Evolutionary conservation across 495 filamentous ascomycete species (phyloP).

Genomic region (Monascus purpureus): DNA sequence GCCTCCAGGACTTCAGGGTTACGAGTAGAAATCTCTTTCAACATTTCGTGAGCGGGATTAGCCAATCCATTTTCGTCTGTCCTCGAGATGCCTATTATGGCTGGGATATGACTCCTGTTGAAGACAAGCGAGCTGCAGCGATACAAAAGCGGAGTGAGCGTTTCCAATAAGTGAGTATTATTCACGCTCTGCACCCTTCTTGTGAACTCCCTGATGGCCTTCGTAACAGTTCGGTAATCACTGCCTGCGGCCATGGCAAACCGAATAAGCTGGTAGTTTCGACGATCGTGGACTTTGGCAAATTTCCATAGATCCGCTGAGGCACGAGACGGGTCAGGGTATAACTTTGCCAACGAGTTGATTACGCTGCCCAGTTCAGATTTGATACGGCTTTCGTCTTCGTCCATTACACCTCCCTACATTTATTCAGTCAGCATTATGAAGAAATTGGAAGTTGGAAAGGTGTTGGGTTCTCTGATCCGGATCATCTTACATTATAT

Average conservation of each 20-base stretch:
- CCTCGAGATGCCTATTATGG: constrained; percentile 74
- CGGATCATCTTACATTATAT: constrained; percentile 46
- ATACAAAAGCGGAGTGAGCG: constrained; percentile 71
- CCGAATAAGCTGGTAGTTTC: constrained; percentile 76
- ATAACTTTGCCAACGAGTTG: constrained; percentile 52
- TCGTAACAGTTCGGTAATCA: constrained; percentile 81
- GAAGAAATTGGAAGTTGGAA: constrained; percentile 2
- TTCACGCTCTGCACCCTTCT: constrained; percentile 62
- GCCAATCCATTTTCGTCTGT: constrained; percentile 68
- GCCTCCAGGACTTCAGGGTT: constrained; percentile 84
- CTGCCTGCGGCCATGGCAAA: constrained; percentile 76
- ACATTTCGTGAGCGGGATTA: constrained; percentile 69
- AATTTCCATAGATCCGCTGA: constrained; percentile 73
- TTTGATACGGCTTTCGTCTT: constrained; percentile 53
- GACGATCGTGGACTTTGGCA: constrained; percentile 79
- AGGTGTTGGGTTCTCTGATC: not conserved
- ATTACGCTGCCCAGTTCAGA: constrained; percentile 51
- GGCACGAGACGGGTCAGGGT: constrained; percentile 57
- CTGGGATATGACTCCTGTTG: constrained; percentile 84
- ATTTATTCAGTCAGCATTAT: constrained; percentile 5
- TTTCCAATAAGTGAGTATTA: constrained; percentile 52
- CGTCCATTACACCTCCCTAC: constrained; percentile 66
- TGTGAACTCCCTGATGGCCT: constrained; percentile 77
- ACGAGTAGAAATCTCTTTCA: constrained; percentile 80
- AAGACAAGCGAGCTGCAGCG: constrained; percentile 71